These are phyloP conservation scores for Capsella rubella DNA, from an alignment of 441 rosid species.

Conservation along the genomic window DNA sequence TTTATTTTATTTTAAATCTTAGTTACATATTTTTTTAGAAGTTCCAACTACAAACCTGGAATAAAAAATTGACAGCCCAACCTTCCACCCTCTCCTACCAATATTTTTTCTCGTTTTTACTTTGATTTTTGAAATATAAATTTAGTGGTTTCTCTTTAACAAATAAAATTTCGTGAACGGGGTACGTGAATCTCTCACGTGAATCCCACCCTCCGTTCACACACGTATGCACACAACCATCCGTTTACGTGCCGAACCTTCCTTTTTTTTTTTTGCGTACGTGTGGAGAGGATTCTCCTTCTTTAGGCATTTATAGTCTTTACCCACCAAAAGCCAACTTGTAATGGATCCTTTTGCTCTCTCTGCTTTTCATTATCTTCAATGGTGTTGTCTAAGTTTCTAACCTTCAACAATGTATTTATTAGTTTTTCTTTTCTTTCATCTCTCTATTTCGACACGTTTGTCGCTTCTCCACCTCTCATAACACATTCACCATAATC, in stretches of 20 bases:
- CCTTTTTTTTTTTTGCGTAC: constrained; percentile 42
- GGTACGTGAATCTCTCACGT: constrained; percentile 52
- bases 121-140: constrained; percentile 4
- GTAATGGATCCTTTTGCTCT: constrained; percentile 33
- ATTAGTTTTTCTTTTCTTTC: background rate
- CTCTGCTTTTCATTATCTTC: constrained; percentile 31
- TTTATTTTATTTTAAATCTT: background rate
- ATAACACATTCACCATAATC: constrained; percentile 13
- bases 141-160: background rate
- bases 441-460: constrained; percentile 8
- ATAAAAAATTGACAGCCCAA: constrained; percentile 54
- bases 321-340: constrained; percentile 37
- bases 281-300: constrained; percentile 39
- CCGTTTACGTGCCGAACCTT: constrained; percentile 59
- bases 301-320: constrained; percentile 42
- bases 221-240: constrained; percentile 49
- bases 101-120: constrained; percentile 32
- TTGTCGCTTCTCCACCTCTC: constrained; percentile 27
- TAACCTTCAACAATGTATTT: constrained; percentile 29
- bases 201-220: constrained; percentile 57
- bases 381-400: constrained; percentile 29
- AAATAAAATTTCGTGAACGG: background rate
- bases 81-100: constrained; percentile 40
- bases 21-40: background rate
- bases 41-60: constrained; percentile 57